Evolutionary conservation across 2,329 filamentous ascomycete genomes (phyloP).

Genomic region (Aspergillus terreus): DNA sequence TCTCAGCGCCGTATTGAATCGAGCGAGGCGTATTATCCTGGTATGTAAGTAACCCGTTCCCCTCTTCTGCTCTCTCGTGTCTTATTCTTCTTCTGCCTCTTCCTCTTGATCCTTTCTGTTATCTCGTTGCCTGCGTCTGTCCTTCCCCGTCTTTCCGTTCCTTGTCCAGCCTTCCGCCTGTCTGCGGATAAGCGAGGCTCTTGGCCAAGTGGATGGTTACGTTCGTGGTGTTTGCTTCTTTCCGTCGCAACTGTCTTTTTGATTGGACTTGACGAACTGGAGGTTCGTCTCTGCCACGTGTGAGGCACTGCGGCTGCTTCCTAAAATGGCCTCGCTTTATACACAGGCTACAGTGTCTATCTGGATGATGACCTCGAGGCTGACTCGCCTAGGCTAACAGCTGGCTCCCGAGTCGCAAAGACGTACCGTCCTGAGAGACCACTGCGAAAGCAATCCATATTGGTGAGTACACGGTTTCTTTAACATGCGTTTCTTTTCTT

Average conservation of each 20-base stretch:
- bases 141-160: neutral
- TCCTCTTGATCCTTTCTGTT: neutral
- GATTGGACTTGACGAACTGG: slow-evolving; percentile 1
- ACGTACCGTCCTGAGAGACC: too few species aligned
- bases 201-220: slow-evolving; percentile 2
- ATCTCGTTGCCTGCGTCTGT: neutral
- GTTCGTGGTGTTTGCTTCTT: slow-evolving; percentile 8
- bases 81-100: neutral
- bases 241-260: neutral
- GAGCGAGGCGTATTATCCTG: neutral
- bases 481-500: too few species aligned
- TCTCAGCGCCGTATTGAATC: neutral
- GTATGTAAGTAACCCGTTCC: neutral
- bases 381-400: too few species aligned
- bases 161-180: too few species aligned
- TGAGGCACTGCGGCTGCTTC: neutral
- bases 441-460: too few species aligned
- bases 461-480: too few species aligned
- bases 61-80: neutral
- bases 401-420: too few species aligned
- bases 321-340: neutral
- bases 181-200: slow-evolving; percentile 4
- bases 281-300: slow-evolving; percentile 7
- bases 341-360: too few species aligned
- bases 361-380: too few species aligned